Evolutionary conservation across 441 rosid species (phyloP), one percentile per base, ranked within the genome.

Genomic region (Breynia disticha): DNA sequence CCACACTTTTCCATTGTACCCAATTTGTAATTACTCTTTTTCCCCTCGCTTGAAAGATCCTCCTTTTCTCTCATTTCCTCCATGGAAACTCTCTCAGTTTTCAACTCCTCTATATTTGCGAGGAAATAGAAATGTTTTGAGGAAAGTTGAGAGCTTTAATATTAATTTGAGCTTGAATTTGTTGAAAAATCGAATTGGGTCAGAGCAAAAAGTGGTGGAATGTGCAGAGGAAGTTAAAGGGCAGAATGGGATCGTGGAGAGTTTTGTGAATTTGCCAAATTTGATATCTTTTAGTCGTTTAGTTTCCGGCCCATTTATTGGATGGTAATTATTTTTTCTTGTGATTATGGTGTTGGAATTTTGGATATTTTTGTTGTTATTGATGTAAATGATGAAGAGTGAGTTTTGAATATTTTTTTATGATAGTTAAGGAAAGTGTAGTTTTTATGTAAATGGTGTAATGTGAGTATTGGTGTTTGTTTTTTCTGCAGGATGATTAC

Each of bases 61-160:
- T 54, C 89, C 84, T 17, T 86, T 83, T 57, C 95, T 88, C 20
- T 78, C 79, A 54, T 70, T 70, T 35, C 87, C 95, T 18, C 96
- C 97, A 6, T 88, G 94, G 95, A 91, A 84, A 70, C 91, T 91
- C 50, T 78, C 68, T 21, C 97, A 84, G 49, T 79, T 91, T 22
- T 76, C 98, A 11, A 79, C 86, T 13, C 98, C 95, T 12, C 63
- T 65, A 20, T 52, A 69, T 46, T 68, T 85, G 63, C 81, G 78
- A 17, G 82, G 82, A 6, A 76, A 76, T 50, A 75, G 66, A 17
- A 60, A 51, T 46, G 81, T 81, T 54, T 64, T 79, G 53, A 65
- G 73, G 63, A 82, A 67, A 21, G 94, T 84, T 44, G 78, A 78
- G 66, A 80, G 75, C 18, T 57, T 84, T 52, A 71, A 67, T 15